A percentile compares a stretch with the other conserved stretches of the same genome.
These are phyloP conservation scores for Paratinospora sagittata DNA, from an alignment of 164 flowering plant species.

Conservation along the genomic window DNA sequence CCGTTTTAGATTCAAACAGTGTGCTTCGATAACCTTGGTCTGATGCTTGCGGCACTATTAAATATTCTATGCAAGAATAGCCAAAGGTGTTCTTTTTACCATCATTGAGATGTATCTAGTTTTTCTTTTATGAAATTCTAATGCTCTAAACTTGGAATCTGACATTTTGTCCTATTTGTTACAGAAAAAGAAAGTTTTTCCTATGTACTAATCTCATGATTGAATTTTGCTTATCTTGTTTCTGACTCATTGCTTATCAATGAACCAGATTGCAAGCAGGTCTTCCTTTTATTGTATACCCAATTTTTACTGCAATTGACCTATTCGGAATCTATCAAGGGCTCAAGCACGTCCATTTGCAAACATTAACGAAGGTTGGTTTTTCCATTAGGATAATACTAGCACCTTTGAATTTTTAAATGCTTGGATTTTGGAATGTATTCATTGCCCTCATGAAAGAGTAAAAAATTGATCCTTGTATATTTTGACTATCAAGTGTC, in stretches of 20 bases:
- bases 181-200: not conserved
- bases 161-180: not conserved
- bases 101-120: not conserved
- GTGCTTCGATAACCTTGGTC: conserved; percentile 88
- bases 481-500: not conserved
- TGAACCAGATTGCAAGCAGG: conserved; percentile 54
- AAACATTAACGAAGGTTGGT: conserved; percentile 82
- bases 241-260: conserved; percentile 6
- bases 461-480: not conserved
- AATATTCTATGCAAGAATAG: conserved; percentile 55
- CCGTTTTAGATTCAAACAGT: conserved; percentile 83
- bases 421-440: not conserved
- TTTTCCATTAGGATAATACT: not conserved
- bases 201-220: not conserved
- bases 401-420: not conserved
- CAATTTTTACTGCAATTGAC: conserved; percentile 74
- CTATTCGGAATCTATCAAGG: conserved; percentile 79
- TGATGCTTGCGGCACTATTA: conserved; percentile 71
- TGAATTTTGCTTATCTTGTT: not conserved
- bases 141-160: not conserved
- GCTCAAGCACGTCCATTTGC: conserved; percentile 84
- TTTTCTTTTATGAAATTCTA: conserved; percentile 1
- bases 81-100: conserved; percentile 43
- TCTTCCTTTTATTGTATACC: conserved; percentile 75
- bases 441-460: not conserved